These are phyloP conservation scores for Rhodotorula mucilaginosa DNA, from an alignment of 1,284 basidiomycete species.

Conservation along the genomic window DNA sequence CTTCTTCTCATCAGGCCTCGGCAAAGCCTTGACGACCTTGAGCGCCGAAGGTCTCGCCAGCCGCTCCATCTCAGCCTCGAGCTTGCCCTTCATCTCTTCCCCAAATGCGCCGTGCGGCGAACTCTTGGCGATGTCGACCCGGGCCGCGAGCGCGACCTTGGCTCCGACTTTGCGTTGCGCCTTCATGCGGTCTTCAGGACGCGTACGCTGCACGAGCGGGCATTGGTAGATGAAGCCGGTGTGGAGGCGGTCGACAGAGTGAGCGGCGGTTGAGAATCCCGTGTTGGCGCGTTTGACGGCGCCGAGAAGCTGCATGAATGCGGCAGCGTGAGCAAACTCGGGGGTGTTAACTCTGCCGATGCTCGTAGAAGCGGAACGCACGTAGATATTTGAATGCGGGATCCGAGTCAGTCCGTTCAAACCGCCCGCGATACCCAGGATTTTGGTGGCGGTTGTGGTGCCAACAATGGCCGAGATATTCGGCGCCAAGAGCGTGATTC, in stretches of 20 bases:
- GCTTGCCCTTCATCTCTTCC: conserved; percentile 71
- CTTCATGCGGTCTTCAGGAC: conserved; percentile 87
- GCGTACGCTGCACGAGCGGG: conserved; percentile 77
- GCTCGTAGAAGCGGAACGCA: conserved; percentile 50
- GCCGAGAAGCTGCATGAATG: conserved; percentile 71
- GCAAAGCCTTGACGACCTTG: conserved; percentile 90
- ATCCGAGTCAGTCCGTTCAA: conserved; percentile 86
- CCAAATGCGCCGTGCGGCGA: conserved; percentile 75
- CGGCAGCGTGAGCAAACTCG: neutral
- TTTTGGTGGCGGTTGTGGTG: conserved; percentile 94
- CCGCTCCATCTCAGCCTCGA: conserved; percentile 87
- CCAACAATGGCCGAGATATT: conserved; percentile 98
- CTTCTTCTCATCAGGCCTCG: conserved; percentile 95
- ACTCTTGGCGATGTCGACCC: conserved; percentile 84
- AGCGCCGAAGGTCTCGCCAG: conserved; percentile 89
- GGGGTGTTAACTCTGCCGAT: neutral
- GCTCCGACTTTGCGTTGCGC: conserved; percentile 90
- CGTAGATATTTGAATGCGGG: conserved; percentile 93
- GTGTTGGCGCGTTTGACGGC: conserved; percentile 86
- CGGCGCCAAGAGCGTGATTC: conserved; percentile 96
- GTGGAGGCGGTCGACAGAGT: conserved; percentile 66
- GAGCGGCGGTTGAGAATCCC: conserved; percentile 71
- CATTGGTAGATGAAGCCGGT: conserved; percentile 96
- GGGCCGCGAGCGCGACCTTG: conserved; percentile 82
- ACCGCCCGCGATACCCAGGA: conserved; percentile 95